phyloP scores from a whole-genome alignment of 495 filamentous ascomycete species.

The Cercophora samala region DNA sequence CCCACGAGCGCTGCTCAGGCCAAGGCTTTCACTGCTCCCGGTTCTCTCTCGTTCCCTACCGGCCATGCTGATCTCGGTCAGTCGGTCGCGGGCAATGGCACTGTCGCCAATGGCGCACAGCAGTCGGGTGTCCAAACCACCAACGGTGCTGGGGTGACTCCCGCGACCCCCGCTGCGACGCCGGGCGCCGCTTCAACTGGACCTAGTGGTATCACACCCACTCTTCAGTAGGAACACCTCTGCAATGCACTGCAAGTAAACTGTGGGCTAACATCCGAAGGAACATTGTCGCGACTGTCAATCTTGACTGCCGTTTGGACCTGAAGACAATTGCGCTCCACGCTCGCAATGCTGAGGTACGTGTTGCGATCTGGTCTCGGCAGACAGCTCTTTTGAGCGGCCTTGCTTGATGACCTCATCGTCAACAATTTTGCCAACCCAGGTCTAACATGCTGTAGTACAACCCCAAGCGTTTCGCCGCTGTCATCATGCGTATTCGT shows the following conservation, averaged over 20 bases:
- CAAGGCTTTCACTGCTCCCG: slow-evolving; percentile 83
- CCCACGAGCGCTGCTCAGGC: slow-evolving; percentile 85
- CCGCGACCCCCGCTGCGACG: slow-evolving; percentile 92
- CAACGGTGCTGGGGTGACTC: slow-evolving; percentile 81
- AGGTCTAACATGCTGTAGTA: slow-evolving; percentile 38
- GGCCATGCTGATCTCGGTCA: slow-evolving; percentile 77
- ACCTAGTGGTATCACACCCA: slow-evolving; percentile 85
- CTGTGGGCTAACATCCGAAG: slow-evolving; percentile 65
- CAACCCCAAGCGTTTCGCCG: slow-evolving; percentile 86
- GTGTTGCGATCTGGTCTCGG: slow-evolving; percentile 24
- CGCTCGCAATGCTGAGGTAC: slow-evolving; percentile 86
- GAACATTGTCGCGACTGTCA: slow-evolving; percentile 99
- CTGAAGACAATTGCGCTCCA: slow-evolving; percentile 99
- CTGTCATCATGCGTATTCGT: slow-evolving; percentile 99
- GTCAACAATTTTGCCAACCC: slow-evolving; percentile 34
- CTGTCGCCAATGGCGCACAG: slow-evolving; percentile 50
- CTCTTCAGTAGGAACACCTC: slow-evolving; percentile 84
- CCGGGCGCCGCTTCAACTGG: slow-evolving; percentile 74
- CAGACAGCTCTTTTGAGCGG: slow-evolving; percentile 16
- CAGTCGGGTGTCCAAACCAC: slow-evolving; percentile 56
- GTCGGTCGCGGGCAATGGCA: slow-evolving; percentile 51
- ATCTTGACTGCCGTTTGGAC: slow-evolving; percentile 95
- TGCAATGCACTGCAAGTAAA: slow-evolving; percentile 28
- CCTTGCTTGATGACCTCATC: slow-evolving; percentile 35
- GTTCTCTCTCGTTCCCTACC: slow-evolving; percentile 86